Evolutionary conservation across 345 rosid species (phyloP).

Genomic region (Dipteronia dyeriana): DNA sequence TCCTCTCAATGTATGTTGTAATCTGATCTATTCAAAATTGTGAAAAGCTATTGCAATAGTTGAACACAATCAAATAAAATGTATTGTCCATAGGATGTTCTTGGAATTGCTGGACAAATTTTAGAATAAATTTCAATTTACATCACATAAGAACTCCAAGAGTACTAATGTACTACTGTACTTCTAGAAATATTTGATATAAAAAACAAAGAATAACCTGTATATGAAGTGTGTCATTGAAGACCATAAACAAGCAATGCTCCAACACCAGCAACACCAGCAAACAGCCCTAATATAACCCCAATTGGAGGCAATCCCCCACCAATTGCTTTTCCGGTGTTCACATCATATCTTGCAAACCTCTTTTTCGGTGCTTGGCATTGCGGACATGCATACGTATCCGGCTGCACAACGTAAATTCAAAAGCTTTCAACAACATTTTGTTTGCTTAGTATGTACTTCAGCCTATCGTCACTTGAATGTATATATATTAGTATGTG

Average conservation of each 20-base stretch:
- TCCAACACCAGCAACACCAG: conserved; percentile 82
- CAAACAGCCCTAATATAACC: conserved; percentile 75
- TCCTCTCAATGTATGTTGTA: no score
- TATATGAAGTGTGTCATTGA: conserved; percentile 40
- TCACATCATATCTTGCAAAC: conserved; percentile 77
- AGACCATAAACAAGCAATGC: conserved; percentile 93
- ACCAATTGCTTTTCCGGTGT: conserved; percentile 83
- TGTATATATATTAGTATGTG: not conserved
- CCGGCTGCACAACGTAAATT: conserved; percentile 59
- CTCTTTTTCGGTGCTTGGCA: conserved; percentile 93
- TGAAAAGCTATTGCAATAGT: no score
- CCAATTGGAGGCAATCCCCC: conserved; percentile 95
- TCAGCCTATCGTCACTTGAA: not conserved
- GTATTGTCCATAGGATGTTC: not conserved
- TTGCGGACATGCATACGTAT: conserved; percentile 82
- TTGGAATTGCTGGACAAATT: not conserved
- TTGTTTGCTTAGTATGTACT: not conserved
- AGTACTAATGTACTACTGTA: no score
- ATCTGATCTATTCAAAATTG: no score
- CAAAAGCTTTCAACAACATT: not conserved
- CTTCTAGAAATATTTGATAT: not conserved
- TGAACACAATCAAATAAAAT: no score
- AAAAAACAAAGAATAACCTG: not conserved
- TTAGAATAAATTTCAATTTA: not conserved
- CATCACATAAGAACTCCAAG: not conserved